A percentile compares a stretch with the other conserved stretches of the same genome.
These are phyloP conservation scores for Fonsecaea erecta DNA, from an alignment of 2,329 filamentous ascomycete genomes.

Conservation along the genomic window DNA sequence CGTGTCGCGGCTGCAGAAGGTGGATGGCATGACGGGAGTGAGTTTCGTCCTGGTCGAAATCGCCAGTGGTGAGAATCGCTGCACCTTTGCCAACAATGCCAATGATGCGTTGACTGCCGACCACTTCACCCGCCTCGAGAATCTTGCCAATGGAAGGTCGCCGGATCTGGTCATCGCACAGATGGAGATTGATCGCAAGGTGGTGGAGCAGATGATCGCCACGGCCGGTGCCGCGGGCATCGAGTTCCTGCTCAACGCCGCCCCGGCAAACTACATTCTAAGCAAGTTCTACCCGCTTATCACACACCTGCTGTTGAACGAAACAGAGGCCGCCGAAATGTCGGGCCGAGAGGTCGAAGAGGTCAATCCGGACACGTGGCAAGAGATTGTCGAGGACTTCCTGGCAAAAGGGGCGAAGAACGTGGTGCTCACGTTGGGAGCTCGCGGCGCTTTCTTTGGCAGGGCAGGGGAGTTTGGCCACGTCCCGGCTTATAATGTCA, in stretches of 20 bases:
- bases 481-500: constrained; percentile 12
- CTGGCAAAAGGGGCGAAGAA: constrained; percentile 19
- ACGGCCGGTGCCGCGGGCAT: constrained; percentile 21
- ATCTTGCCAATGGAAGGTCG: constrained; percentile 7
- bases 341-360: constrained; percentile 15
- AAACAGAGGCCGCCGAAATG: constrained; percentile 2
- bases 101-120: constrained; percentile 45
- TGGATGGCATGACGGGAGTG: constrained; percentile 53
- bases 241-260: constrained; percentile 29
- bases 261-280: constrained; percentile 19
- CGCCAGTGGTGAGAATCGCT: constrained; percentile 54
- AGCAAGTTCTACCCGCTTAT: constrained; percentile 15
- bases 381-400: constrained; percentile 15
- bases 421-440: constrained; percentile 28
- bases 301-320: constrained; percentile 23
- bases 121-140: constrained; percentile 18
- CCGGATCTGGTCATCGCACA: constrained; percentile 31
- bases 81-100: constrained; percentile 54
- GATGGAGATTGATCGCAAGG: constrained; percentile 2
- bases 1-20: constrained; percentile 41
- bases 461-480: constrained; percentile 8
- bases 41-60: constrained; percentile 57
- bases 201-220: constrained; percentile 26
- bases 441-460: constrained; percentile 20
- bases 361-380: constrained; percentile 17